These are phyloP conservation scores for Perilla frutescens DNA, from an alignment of 257 asterid genomes.

Conservation along the genomic window DNA sequence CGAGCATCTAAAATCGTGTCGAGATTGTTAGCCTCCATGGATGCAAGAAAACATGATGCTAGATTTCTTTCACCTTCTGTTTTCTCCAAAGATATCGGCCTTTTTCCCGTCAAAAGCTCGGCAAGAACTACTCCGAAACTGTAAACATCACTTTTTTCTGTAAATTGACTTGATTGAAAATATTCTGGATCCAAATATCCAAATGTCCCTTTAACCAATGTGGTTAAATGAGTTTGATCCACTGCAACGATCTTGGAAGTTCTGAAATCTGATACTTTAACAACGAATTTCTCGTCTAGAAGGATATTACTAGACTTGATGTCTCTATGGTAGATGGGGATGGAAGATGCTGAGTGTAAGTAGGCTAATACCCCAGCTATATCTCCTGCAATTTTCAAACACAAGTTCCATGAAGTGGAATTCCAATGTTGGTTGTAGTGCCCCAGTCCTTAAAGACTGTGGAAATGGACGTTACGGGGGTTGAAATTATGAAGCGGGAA, in stretches of 20 bases:
- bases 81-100: slow-evolving; percentile 5
- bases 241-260: slow-evolving; percentile 21
- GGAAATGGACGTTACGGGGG: too few relatives aligned
- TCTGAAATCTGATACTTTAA: slow-evolving; percentile 31
- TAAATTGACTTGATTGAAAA: slow-evolving; percentile 27
- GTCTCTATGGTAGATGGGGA: slow-evolving; percentile 38
- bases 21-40: neutral
- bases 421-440: too few relatives aligned
- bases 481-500: too few relatives aligned
- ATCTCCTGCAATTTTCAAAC: too few relatives aligned
- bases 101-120: slow-evolving; percentile 31
- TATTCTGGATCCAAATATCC: slow-evolving; percentile 43
- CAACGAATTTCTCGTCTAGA: slow-evolving; percentile 28
- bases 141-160: slow-evolving; percentile 40
- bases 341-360: slow-evolving; percentile 34
- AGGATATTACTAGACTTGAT: slow-evolving; percentile 36
- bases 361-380: too few relatives aligned
- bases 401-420: too few relatives aligned
- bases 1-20: slow-evolving; percentile 5
- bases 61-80: neutral
- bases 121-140: slow-evolving; percentile 41
- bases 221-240: slow-evolving; percentile 42
- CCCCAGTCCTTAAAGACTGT: too few relatives aligned
- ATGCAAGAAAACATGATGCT: neutral
- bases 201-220: slow-evolving; percentile 36